Evolutionary conservation across 805 yeast species (phyloP).

Genomic region (Cyberlindnera misumaiensis): DNA sequence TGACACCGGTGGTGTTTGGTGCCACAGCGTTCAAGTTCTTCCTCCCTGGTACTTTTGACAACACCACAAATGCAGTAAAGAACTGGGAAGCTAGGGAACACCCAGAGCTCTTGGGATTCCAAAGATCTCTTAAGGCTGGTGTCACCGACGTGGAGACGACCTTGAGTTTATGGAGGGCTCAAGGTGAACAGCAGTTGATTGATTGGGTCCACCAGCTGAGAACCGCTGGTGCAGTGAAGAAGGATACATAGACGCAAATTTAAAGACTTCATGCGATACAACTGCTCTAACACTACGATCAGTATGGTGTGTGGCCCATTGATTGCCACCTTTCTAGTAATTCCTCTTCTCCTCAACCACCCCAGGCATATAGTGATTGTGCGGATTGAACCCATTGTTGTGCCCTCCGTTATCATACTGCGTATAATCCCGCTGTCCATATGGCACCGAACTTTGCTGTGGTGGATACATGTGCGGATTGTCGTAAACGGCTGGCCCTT

Average conservation of each 20-base stretch:
- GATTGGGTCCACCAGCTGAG: too few relatives aligned
- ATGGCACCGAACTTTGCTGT: background rate
- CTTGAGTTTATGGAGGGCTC: too few relatives aligned
- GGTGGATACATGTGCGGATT: conserved; percentile 20
- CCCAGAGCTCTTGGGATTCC: conserved; percentile 30
- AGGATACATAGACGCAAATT: too few relatives aligned
- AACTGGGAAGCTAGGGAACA: conserved; percentile 28
- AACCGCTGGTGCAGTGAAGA: too few relatives aligned
- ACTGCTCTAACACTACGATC: too few relatives aligned
- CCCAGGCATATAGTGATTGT: conserved; percentile 15
- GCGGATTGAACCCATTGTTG: conserved; percentile 2
- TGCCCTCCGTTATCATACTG: background rate
- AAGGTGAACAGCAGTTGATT: too few relatives aligned
- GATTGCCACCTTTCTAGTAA: background rate
- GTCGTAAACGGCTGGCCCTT: conserved; percentile 6
- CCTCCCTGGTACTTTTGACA: conserved; percentile 44
- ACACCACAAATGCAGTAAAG: conserved; percentile 23
- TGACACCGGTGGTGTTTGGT: conserved; percentile 46
- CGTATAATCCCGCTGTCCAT: background rate
- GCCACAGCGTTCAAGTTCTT: conserved; percentile 34
- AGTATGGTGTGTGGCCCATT: too few relatives aligned
- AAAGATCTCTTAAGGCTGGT: conserved; percentile 18
- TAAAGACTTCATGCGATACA: too few relatives aligned
- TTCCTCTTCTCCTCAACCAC: conserved; percentile 1
- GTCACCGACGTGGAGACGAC: conserved; percentile 13